Percentiles rank a stretch among this genome's conserved stretches.
Conservation (phyloP, 1,284 basidiomycete genomes). For the Cryptococcus neoformans region DNA sequence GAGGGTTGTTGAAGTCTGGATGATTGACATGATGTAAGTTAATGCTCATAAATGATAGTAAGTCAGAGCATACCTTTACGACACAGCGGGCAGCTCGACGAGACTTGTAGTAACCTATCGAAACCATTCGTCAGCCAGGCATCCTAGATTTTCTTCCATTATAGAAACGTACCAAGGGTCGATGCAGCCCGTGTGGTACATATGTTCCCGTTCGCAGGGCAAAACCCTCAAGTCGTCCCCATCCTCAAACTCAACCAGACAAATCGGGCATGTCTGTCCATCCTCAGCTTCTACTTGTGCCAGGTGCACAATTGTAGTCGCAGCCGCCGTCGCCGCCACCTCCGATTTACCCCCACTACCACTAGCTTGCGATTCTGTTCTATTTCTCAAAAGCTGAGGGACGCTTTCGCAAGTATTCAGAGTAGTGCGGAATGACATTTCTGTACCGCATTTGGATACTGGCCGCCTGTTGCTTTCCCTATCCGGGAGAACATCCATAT, state of each 20-base stretch:
- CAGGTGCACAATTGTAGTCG: constrained; percentile 1
- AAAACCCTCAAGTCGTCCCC: constrained; percentile 84
- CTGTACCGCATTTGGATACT: background rate
- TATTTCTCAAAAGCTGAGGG: too few species aligned
- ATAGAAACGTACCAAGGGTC: constrained; percentile 43
- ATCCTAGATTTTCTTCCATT: background rate
- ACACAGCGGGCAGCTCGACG: constrained; percentile 75
- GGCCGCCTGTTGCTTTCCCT: background rate
- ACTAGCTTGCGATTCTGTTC: constrained; percentile 3
- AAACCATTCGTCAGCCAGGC: background rate
- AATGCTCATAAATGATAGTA: too few species aligned
- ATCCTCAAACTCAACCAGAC: constrained; percentile 86
- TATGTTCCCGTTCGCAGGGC: constrained; percentile 83
- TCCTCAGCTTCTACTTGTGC: constrained; percentile 35
- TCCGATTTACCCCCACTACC: background rate
- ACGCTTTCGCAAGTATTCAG: background rate
- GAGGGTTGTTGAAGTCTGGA: too few species aligned
- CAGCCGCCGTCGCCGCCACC: background rate
- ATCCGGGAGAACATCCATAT: background rate
- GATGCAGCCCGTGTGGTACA: constrained; percentile 66
- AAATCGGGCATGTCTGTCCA: constrained; percentile 90
- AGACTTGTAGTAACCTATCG: constrained; percentile 74
- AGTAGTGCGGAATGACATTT: background rate
- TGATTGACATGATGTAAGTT: too few species aligned
- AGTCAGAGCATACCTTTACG: too few species aligned